phyloP scores from a whole-genome alignment of 495 filamentous ascomycete genomes.

The Lophiotrema nucula region DNA sequence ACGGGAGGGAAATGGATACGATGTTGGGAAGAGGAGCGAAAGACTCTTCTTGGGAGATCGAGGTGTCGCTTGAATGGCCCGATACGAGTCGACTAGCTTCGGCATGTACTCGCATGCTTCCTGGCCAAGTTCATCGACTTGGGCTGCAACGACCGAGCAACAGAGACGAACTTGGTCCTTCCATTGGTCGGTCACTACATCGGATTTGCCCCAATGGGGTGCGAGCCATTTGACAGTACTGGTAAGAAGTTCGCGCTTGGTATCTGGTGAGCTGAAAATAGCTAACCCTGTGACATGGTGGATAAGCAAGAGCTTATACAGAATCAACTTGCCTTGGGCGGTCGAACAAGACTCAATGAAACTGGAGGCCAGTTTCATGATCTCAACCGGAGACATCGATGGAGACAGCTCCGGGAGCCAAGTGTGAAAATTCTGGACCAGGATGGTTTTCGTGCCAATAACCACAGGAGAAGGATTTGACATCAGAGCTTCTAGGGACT shows the following conservation, averaged over 20 bases:
- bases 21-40: slow-evolving; percentile 82
- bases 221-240: slow-evolving; percentile 89
- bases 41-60: slow-evolving; percentile 66
- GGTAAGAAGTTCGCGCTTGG: slow-evolving; percentile 67
- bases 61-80: slow-evolving; percentile 64
- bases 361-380: slow-evolving; percentile 84
- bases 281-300: slow-evolving; percentile 80
- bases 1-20: slow-evolving; percentile 84
- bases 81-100: slow-evolving; percentile 87
- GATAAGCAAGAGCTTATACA: slow-evolving; percentile 91
- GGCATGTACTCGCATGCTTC: slow-evolving; percentile 83
- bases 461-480: slow-evolving; percentile 76
- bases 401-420: slow-evolving; percentile 88
- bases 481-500: slow-evolving; percentile 84
- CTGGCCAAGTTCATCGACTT: slow-evolving; percentile 74
- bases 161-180: slow-evolving; percentile 89
- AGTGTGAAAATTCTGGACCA: slow-evolving; percentile 94
- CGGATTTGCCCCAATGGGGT: slow-evolving; percentile 84
- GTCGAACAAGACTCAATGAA: slow-evolving; percentile 88
- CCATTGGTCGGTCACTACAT: slow-evolving; percentile 77
- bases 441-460: slow-evolving; percentile 89
- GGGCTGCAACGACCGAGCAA: slow-evolving; percentile 82
- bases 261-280: slow-evolving; percentile 73
- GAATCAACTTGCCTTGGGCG: slow-evolving; percentile 88
- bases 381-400: slow-evolving; percentile 76